Evolutionary conservation across 2,329 filamentous ascomycete species (phyloP).

Genomic region (Aaosphaeria arxii): DNA sequence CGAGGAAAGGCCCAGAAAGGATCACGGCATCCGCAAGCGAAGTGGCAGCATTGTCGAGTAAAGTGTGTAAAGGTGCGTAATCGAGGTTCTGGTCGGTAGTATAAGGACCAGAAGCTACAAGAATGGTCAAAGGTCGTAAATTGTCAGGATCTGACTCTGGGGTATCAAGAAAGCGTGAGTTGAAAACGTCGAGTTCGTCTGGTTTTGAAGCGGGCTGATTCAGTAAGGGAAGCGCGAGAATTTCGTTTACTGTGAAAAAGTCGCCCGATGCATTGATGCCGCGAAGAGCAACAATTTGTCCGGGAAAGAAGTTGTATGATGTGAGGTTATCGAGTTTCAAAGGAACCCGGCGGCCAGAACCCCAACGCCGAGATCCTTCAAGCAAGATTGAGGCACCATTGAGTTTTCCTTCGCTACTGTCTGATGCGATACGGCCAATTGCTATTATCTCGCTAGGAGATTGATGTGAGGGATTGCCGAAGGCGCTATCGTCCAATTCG

Average conservation of each 20-base stretch:
- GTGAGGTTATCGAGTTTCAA: conserved; percentile 69
- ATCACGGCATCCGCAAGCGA: conserved; percentile 75
- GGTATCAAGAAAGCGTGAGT: conserved; percentile 64
- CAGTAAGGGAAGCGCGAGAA: conserved; percentile 72
- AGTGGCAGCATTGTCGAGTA: conserved; percentile 75
- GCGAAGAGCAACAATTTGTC: conserved; percentile 83
- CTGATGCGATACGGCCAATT: conserved; percentile 87
- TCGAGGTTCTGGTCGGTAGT: conserved; percentile 89
- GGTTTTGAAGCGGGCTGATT: conserved; percentile 70
- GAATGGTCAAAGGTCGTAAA: conserved; percentile 66
- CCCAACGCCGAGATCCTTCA: conserved; percentile 81
- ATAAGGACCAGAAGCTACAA: conserved; percentile 84
- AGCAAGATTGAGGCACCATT: conserved; percentile 83
- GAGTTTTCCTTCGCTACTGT: conserved; percentile 79
- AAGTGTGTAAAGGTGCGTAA: conserved; percentile 79
- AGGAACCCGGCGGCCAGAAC: conserved; percentile 77
- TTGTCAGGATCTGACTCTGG: conserved; percentile 51
- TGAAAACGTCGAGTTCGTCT: conserved; percentile 63
- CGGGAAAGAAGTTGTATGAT: conserved; percentile 84
- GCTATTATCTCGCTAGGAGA: conserved; percentile 84
- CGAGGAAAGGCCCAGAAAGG: conserved; percentile 83
- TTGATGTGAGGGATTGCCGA: conserved; percentile 83
- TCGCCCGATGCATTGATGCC: conserved; percentile 85
- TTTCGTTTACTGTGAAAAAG: conserved; percentile 75
- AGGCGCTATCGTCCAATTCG: conserved; percentile 71